Evolutionary conservation across 768 basidiomycete genomes (phyloP).

Genomic region (Trametopsis cervina): DNA sequence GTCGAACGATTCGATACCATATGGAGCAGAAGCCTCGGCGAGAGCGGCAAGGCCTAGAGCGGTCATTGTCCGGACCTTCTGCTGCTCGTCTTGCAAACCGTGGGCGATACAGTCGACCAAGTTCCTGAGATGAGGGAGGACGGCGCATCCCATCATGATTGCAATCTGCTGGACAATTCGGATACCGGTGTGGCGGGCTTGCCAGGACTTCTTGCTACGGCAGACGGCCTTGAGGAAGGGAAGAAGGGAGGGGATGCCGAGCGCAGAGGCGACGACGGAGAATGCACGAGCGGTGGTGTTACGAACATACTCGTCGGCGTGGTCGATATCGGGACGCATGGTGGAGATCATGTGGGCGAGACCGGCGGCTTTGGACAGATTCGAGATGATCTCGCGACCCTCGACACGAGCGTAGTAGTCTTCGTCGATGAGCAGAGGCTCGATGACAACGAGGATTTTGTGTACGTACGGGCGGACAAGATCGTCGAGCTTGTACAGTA

Average conservation of each 20-base stretch:
- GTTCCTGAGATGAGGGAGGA: conserved; percentile 93
- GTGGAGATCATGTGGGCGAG: conserved; percentile 99
- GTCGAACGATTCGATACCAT: conserved; percentile 99
- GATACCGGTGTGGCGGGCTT: conserved; percentile 98
- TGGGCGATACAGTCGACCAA: conserved; percentile 95
- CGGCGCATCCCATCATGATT: conserved; percentile 99
- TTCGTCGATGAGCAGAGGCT: conserved; percentile 97
- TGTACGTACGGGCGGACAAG: conserved; percentile 98
- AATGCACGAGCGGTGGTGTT: conserved; percentile 99
- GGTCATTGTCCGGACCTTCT: conserved; percentile 95
- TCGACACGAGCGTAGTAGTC: conserved; percentile 96
- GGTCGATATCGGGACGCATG: conserved; percentile 99
- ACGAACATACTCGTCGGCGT: conserved; percentile 97
- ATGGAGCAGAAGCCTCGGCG: conserved; percentile 95
- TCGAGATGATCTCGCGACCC: conserved; percentile 98
- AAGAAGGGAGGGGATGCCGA: conserved; percentile 94
- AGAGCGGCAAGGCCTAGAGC: conserved; percentile 87
- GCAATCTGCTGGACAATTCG: conserved; percentile 99
- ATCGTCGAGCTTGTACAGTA: conserved; percentile 98
- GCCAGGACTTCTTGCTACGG: conserved; percentile 99
- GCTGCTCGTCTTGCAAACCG: conserved; percentile 89
- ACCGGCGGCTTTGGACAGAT: conserved; percentile 96
- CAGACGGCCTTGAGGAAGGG: conserved; percentile 99
- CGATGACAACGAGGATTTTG: conserved; percentile 99
- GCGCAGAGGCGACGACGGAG: conserved; percentile 97